These are phyloP conservation scores for Gloeopeniophorella convolvens DNA, from an alignment of 768 basidiomycete species.

Conservation along the genomic window DNA sequence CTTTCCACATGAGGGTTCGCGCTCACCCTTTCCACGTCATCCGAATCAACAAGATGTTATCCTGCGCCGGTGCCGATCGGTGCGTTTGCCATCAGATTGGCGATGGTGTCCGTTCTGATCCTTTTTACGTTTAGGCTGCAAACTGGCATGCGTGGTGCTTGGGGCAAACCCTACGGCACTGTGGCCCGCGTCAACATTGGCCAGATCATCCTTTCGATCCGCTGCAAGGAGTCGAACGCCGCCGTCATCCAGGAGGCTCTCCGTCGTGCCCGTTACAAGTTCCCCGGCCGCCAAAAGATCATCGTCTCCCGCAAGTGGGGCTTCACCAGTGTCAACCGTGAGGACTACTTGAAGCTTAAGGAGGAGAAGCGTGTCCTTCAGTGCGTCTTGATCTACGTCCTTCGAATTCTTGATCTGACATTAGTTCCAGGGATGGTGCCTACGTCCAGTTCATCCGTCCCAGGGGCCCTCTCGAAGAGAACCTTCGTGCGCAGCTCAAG, in stretches of 20 bases:
- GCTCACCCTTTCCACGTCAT: slow-evolving; percentile 98
- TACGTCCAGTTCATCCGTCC: slow-evolving; percentile 92
- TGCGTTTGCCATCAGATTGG: slow-evolving; percentile 29
- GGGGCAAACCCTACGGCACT: slow-evolving; percentile 97
- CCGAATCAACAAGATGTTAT: slow-evolving; percentile 99
- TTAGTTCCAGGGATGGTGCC: slow-evolving; percentile 69
- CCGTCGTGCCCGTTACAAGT: slow-evolving; percentile 97
- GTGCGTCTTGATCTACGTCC: slow-evolving; percentile 40
- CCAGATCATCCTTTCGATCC: slow-evolving; percentile 87
- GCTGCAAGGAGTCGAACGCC: slow-evolving; percentile 84
- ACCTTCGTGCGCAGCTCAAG: slow-evolving; percentile 77
- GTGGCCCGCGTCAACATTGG: slow-evolving; percentile 97
- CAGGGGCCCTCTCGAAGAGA: slow-evolving; percentile 78
- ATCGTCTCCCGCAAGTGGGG: slow-evolving; percentile 98
- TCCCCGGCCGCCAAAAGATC: slow-evolving; percentile 98
- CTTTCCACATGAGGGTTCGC: slow-evolving; percentile 96
- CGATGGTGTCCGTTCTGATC: background rate
- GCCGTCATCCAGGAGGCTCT: slow-evolving; percentile 93
- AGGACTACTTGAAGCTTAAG: slow-evolving; percentile 84
- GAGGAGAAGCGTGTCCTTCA: slow-evolving; percentile 84
- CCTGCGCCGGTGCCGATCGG: slow-evolving; percentile 98
- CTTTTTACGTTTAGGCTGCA: slow-evolving; percentile 50
- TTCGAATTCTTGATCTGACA: slow-evolving; percentile 7
- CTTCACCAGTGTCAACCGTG: slow-evolving; percentile 90
- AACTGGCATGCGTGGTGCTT: slow-evolving; percentile 98